Base-by-base conservation (phyloP, 352 stramenopile genomes). In the Pythium apleroticum region DNA sequence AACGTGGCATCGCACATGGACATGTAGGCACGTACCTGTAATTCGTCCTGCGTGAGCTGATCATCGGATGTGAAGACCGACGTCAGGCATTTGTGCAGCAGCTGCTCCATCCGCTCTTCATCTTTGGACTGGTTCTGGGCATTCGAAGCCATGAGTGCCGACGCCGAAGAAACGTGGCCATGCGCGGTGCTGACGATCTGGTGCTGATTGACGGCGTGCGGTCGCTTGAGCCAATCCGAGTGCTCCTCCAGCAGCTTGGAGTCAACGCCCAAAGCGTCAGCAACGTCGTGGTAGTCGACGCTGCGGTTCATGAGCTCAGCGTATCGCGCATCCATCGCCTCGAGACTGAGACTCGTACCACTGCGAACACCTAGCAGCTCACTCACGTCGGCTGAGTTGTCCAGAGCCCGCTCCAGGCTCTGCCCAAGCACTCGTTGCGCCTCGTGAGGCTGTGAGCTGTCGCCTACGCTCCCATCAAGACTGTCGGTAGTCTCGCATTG, bases 41-140 rank as follows among this genome's bases (percentile, higher is more conserved):
- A 65, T 48, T 91, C 84, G 10, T 85, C 72, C 27, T 74, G 31
- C 3, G 55, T 84, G 11, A 91, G 63, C 52, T 75, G 72, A 25
- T 91, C 81, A 43, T 95, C 86, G 0, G 86, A 95, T 19, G 86
- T 88, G 52, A 95, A 95, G 35, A 95, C 80, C 1, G 84, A 86
- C 11, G 85, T 90, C 30, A 95, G 72, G 35, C 84, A 90, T 39
- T 88, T 90, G 73, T 93, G 83, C n/a, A 95, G 65, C n/a, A 88
- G 72, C 52, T 92, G 78, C 60, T 93, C 83, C 12, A 89, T 84
- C 19, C 76, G 75, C 60, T 95, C 84, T 56, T 95, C 84, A 66
- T 93, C 82, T 2, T 64, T 85, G 14, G 86, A 91, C 27, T 91
- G 39, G 22, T 74, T 74, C 4, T 82, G 78, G n/a, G 22, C 22